Percentiles rank a stretch among this genome's conserved stretches.
Conservation (phyloP, 176 grass and related monocot species). For the Metroxylon sagu region DNA sequence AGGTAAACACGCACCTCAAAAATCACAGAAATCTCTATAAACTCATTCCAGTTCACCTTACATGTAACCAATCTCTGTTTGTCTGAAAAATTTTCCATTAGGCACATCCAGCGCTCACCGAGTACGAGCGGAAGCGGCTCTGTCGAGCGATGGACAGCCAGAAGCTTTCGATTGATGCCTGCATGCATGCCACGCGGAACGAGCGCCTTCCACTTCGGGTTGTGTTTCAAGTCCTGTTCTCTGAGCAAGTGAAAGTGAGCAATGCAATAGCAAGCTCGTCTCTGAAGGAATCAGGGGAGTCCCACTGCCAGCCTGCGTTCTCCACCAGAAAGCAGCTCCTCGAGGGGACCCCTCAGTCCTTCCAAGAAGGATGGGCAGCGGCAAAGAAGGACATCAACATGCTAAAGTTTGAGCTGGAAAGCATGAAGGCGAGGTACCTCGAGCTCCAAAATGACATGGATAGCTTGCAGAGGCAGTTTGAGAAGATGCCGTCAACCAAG, state of each 20-base stretch:
- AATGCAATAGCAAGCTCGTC: slow-evolving; percentile 60
- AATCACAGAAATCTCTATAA: too few relatives aligned
- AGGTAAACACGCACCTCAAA: slow-evolving; percentile 24
- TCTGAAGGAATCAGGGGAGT: slow-evolving; percentile 16
- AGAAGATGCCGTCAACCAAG: slow-evolving; percentile 31
- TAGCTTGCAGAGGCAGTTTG: slow-evolving; percentile 62
- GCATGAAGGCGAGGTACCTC: slow-evolving; percentile 94
- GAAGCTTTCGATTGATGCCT: slow-evolving; percentile 95
- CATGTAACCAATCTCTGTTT: too few relatives aligned
- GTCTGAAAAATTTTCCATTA: background rate
- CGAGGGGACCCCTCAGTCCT: slow-evolving; percentile 87
- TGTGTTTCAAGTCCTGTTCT: slow-evolving; percentile 99
- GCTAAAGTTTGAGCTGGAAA: slow-evolving; percentile 98
- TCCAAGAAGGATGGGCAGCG: slow-evolving; percentile 89
- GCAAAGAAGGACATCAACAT: slow-evolving; percentile 99
- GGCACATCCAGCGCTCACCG: slow-evolving; percentile 83
- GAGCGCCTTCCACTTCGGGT: slow-evolving; percentile 91
- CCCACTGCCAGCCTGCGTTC: slow-evolving; percentile 9
- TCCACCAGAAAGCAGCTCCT: slow-evolving; percentile 69
- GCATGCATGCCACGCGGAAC: slow-evolving; percentile 98
- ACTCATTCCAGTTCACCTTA: too few relatives aligned
- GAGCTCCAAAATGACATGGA: slow-evolving; percentile 96
- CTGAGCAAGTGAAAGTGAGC: slow-evolving; percentile 94
- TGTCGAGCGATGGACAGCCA: slow-evolving; percentile 99
- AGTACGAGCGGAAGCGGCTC: slow-evolving; percentile 85